Evolutionary conservation across 2,329 filamentous ascomycete species (phyloP).

Genomic region (Cephalotrichum gorgonifer): DNA sequence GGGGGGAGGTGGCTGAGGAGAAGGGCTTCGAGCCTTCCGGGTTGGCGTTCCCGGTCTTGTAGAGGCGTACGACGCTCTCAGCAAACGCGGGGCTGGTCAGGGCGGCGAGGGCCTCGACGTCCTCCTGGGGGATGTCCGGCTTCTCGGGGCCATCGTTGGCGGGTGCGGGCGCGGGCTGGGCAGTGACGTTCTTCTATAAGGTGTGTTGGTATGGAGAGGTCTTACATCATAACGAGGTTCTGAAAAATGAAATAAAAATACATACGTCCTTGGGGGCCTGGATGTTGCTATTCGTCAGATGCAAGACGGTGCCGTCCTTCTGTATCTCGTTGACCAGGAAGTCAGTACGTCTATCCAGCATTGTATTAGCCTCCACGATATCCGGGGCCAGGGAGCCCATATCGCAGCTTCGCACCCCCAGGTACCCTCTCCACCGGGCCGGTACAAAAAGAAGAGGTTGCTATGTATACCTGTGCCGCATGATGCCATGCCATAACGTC

Average conservation of each 20-base stretch:
- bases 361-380: neutral
- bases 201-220: neutral
- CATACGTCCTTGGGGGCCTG: constrained; percentile 7
- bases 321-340: constrained; percentile 87
- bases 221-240: neutral
- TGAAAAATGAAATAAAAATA: neutral
- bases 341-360: constrained; percentile 60
- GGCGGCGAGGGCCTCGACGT: constrained; percentile 23
- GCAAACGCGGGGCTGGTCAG: constrained; percentile 29
- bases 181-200: neutral
- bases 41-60: constrained; percentile 21
- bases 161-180: neutral
- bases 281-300: constrained; percentile 36
- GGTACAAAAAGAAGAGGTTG: neutral
- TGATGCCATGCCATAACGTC: constrained; percentile 23
- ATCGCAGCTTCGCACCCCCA: neutral
- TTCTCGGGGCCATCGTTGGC: constrained; percentile 18
- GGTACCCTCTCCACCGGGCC: neutral
- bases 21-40: constrained; percentile 17
- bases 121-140: constrained; percentile 12
- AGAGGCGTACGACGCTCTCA: constrained; percentile 29
- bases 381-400: neutral
- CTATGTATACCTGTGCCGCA: constrained; percentile 9
- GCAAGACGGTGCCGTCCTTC: constrained; percentile 64
- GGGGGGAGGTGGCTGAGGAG: constrained; percentile 24